Evolutionary conservation across 495 filamentous ascomycete genomes (phyloP).

Genomic region (Penicillium flavigenum): DNA sequence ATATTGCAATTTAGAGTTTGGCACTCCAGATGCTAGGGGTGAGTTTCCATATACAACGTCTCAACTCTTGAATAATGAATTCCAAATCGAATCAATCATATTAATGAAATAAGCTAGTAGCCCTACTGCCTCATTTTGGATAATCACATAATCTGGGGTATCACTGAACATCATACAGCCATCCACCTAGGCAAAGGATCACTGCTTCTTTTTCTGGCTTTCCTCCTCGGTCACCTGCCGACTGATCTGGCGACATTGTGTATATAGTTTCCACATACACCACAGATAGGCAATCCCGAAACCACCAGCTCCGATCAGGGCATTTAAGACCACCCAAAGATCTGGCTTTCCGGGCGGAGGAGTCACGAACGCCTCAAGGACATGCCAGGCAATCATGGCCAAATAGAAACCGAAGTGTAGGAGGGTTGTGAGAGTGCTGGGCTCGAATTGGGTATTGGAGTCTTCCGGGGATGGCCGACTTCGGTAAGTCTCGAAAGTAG

Average conservation of each 20-base stretch:
- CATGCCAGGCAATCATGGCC: slow-evolving; percentile 75
- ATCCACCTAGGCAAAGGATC: slow-evolving; percentile 17
- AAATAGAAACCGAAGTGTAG: slow-evolving; percentile 75
- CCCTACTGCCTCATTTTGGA: neutral
- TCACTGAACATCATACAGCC: slow-evolving; percentile 24
- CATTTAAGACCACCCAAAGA: slow-evolving; percentile 89
- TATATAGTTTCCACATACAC: slow-evolving; percentile 73
- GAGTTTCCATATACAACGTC: slow-evolving; percentile 17
- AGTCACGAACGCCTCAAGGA: slow-evolving; percentile 62
- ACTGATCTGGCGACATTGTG: slow-evolving; percentile 51
- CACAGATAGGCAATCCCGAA: slow-evolving; percentile 88
- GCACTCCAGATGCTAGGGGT: slow-evolving; percentile 6
- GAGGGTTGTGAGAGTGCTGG: slow-evolving; percentile 56
- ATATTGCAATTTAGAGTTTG: slow-evolving; percentile 1
- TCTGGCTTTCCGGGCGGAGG: slow-evolving; percentile 80
- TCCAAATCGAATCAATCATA: slow-evolving; percentile 1
- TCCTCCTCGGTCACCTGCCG: slow-evolving; percentile 29
- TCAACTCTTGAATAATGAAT: slow-evolving; percentile 17
- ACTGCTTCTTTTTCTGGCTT: slow-evolving; percentile 44
- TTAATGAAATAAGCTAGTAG: slow-evolving; percentile 6
- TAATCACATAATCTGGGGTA: slow-evolving; percentile 31
- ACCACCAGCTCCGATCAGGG: slow-evolving; percentile 76
- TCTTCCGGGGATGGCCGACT: slow-evolving; percentile 40
- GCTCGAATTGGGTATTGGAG: slow-evolving; percentile 38
- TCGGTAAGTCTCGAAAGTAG: slow-evolving; percentile 64